A percentile compares a stretch with the other conserved stretches of the same genome.
phyloP scores from a whole-genome alignment of 768 basidiomycete genomes.

The Mycena olivaceomarginata region DNA sequence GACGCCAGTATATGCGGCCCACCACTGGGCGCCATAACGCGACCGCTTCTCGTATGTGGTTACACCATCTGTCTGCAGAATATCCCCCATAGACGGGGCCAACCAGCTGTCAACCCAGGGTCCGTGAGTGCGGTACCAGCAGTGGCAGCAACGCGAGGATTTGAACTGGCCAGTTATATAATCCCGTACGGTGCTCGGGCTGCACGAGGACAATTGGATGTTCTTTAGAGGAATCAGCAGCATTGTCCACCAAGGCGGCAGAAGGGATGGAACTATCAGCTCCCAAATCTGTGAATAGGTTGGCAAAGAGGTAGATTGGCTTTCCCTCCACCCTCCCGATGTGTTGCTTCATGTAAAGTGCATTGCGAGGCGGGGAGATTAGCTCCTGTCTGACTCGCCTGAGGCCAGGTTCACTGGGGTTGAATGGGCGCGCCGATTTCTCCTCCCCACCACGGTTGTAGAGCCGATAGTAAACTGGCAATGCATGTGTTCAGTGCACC shows the following conservation, averaged over 20 bases:
- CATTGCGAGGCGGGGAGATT: constrained; percentile 26
- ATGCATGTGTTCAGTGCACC: background rate
- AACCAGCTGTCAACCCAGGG: background rate
- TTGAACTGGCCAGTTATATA: constrained; percentile 15
- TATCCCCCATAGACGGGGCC: background rate
- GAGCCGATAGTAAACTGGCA: constrained; percentile 32
- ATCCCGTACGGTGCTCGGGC: constrained; percentile 16
- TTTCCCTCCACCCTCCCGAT: constrained; percentile 26
- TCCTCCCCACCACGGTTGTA: constrained; percentile 20
- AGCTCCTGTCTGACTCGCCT: background rate
- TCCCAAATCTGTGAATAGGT: constrained; percentile 15
- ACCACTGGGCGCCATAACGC: no score
- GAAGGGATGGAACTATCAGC: background rate
- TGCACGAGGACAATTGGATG: constrained; percentile 22
- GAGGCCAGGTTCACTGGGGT: constrained; percentile 4
- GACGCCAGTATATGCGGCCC: constrained; percentile 9
- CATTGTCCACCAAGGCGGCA: background rate
- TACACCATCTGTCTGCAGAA: constrained; percentile 4
- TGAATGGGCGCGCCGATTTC: background rate
- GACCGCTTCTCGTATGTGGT: background rate
- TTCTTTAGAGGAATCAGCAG: background rate
- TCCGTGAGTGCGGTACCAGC: background rate
- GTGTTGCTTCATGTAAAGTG: background rate
- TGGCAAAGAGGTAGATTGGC: constrained; percentile 5
- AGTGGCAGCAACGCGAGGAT: background rate